Percentiles rank a stretch among this genome's conserved stretches.
These are phyloP conservation scores for Stentor roeselii DNA, from an alignment of 73 alveolate genomes.

Conservation along the genomic window DNA sequence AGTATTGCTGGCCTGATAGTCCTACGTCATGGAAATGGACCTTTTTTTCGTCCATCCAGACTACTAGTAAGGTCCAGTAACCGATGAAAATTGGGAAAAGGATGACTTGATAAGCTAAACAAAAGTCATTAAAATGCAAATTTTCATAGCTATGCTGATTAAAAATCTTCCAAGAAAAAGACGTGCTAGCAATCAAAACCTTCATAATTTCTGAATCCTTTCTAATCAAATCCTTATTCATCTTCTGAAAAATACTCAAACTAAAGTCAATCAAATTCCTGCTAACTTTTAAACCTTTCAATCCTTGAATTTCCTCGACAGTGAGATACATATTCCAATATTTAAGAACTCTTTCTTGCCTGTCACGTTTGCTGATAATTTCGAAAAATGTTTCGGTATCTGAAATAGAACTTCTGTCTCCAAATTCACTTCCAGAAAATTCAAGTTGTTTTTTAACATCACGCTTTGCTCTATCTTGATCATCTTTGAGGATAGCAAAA, in stretches of 20 bases:
- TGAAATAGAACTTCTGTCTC: background rate
- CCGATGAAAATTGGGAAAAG: background rate
- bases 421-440: background rate
- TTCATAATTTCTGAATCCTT: background rate
- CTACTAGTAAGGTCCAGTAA: background rate
- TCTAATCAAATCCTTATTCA: background rate
- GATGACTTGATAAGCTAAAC: background rate
- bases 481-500: background rate
- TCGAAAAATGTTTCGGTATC: background rate
- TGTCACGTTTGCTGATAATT: background rate
- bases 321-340: background rate
- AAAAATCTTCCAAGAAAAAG: background rate
- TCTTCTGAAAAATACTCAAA: background rate
- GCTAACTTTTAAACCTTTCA: background rate
- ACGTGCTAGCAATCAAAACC: background rate
- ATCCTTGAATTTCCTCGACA: background rate
- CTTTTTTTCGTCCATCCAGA: background rate
- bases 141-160: background rate
- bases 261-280: background rate
- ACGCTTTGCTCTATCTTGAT: background rate
- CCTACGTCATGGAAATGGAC: background rate
- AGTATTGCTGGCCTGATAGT: background rate
- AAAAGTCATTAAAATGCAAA: background rate
- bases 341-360: too few species aligned
- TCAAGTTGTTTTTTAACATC: too few species aligned